phyloP scores from a whole-genome alignment of 768 basidiomycete genomes.

The Suillus brevipes region DNA sequence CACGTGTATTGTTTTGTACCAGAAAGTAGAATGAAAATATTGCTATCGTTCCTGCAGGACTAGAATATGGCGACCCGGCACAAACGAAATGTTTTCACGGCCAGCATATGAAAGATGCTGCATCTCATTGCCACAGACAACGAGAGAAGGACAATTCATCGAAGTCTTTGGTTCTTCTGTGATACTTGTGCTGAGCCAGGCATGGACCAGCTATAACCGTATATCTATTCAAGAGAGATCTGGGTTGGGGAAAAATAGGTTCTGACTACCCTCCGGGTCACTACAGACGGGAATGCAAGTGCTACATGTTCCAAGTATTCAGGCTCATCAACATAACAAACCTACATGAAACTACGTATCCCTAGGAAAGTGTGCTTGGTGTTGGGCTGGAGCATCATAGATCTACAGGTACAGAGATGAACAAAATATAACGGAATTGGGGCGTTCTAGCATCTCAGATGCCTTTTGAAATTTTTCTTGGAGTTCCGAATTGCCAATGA shows the following conservation, averaged over 20 bases:
- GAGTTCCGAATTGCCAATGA: constrained; percentile 93
- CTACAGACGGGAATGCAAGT: background rate
- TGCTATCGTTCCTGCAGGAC: background rate
- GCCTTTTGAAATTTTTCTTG: constrained; percentile 92
- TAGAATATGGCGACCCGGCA: background rate
- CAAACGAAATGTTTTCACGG: background rate
- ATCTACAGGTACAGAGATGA: constrained; percentile 76
- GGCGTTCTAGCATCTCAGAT: constrained; percentile 90
- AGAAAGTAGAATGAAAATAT: constrained; percentile 1
- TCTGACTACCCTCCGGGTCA: background rate
- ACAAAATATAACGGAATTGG: constrained; percentile 91
- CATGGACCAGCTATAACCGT: background rate
- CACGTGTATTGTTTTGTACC: constrained; percentile 2
- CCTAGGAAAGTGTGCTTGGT: background rate
- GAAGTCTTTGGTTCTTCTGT: background rate
- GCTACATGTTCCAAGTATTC: background rate
- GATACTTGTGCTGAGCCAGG: background rate
- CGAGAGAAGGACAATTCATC: background rate
- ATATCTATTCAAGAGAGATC: background rate
- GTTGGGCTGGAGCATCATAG: background rate
- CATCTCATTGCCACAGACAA: background rate
- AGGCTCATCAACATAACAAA: background rate
- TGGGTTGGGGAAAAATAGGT: background rate
- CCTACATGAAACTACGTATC: background rate
- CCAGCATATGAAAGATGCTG: background rate